These are phyloP conservation scores for Salmacisia buchloeana DNA, from an alignment of 1,284 basidiomycete species.

Conservation along the genomic window DNA sequence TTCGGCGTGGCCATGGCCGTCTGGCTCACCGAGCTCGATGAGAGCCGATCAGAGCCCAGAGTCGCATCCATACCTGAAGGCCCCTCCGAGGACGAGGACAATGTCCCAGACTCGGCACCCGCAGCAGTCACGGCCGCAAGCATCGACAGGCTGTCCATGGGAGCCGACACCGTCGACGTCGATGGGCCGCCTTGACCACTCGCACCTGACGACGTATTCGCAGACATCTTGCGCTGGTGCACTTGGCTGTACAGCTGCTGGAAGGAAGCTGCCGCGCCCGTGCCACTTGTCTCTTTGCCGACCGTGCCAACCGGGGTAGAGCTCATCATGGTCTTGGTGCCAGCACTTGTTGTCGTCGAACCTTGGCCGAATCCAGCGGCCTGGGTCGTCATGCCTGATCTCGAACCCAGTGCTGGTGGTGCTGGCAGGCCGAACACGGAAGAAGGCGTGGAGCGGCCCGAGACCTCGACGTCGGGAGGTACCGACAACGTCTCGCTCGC, in stretches of 20 bases:
- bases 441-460: not conserved
- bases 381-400: too few species aligned
- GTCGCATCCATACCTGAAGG: not conserved
- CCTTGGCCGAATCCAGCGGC: too few species aligned
- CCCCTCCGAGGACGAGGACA: not conserved
- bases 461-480: not conserved
- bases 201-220: not conserved
- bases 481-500: too few species aligned
- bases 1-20: not conserved
- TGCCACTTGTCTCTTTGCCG: not conserved
- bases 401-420: not conserved
- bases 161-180: too few species aligned
- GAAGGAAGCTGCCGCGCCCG: not conserved
- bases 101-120: not conserved
- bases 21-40: not conserved
- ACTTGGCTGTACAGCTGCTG: not conserved
- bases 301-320: not conserved
- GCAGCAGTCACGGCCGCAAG: not conserved
- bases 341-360: not conserved
- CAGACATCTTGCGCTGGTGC: not conserved
- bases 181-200: too few species aligned
- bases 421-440: not conserved
- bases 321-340: not conserved
- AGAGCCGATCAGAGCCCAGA: too few species aligned
- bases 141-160: slow-evolving; percentile 1